These are phyloP conservation scores for Pleurotus djamor DNA, from an alignment of 768 basidiomycete genomes.

Conservation along the genomic window DNA sequence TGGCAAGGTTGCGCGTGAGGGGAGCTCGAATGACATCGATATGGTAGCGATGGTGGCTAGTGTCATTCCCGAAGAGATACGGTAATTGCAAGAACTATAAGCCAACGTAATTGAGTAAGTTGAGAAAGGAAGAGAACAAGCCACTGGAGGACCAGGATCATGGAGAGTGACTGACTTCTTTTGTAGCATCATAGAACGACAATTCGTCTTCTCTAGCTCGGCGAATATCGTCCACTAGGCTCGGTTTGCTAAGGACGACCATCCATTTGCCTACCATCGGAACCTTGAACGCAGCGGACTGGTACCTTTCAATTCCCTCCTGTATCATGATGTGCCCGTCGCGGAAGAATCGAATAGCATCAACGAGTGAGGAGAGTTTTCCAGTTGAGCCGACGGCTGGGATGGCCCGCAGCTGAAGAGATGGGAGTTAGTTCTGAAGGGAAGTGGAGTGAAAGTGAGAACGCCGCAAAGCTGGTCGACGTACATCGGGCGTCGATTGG, in stretches of 20 bases:
- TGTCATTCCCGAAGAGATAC: not conserved
- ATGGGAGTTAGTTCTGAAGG: not conserved
- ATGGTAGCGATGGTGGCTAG: not conserved
- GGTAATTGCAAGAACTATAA: not conserved
- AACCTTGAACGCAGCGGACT: constrained; percentile 11
- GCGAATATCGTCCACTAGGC: constrained; percentile 29
- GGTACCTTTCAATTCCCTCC: constrained; percentile 27
- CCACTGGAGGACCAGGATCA: too few relatives aligned
- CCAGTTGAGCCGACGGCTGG: constrained; percentile 33
- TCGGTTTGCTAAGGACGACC: constrained; percentile 24
- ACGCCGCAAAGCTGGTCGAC: not conserved
- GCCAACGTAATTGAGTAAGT: not conserved
- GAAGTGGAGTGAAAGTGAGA: not conserved
- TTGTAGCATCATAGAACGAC: constrained; percentile 12
- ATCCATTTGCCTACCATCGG: constrained; percentile 25
- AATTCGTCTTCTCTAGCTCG: constrained; percentile 25
- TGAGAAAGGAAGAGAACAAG: too few relatives aligned
- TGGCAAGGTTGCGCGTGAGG: not conserved
- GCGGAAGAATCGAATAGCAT: constrained; percentile 20
- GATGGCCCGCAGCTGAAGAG: constrained; percentile 22
- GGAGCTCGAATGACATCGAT: not conserved
- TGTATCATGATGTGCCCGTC: constrained; percentile 21
- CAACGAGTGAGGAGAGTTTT: constrained; percentile 27
- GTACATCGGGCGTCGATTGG: not conserved
- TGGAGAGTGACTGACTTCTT: constrained; percentile 1